Conservation (phyloP, 345 rosid species). For the Corchorus capsularis region DNA sequence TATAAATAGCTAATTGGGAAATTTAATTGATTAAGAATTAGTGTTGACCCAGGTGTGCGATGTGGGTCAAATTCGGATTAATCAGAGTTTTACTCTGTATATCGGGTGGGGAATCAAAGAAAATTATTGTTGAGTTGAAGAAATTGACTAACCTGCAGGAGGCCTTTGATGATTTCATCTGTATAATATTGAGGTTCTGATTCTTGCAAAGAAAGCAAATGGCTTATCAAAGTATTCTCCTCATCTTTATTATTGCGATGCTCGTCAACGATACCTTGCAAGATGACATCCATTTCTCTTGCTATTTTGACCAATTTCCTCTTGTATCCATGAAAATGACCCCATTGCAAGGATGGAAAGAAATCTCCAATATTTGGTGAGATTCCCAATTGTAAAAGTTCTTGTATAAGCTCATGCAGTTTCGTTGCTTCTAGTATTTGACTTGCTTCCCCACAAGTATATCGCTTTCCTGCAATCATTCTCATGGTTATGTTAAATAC, state of each 20-base stretch:
- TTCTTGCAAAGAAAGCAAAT: constrained; percentile 36
- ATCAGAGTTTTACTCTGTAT: too few species aligned
- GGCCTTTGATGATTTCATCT: constrained; percentile 26
- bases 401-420: constrained; percentile 41
- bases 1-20: too few species aligned
- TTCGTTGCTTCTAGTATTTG: constrained; percentile 29
- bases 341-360: constrained; percentile 27
- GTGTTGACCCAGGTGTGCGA: too few species aligned
- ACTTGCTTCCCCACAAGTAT: constrained; percentile 37
- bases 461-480: constrained; percentile 48
- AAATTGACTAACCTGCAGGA: constrained; percentile 13
- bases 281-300: constrained; percentile 23
- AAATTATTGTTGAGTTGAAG: background rate
- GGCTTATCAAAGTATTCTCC: constrained; percentile 35
- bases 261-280: constrained; percentile 39
- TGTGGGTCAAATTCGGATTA: too few species aligned
- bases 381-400: constrained; percentile 21
- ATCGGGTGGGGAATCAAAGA: too few species aligned
- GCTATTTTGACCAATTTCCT: constrained; percentile 25
- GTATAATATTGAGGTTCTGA: constrained; percentile 29
- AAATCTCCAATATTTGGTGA: constrained; percentile 34
- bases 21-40: too few species aligned
- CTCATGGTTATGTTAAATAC: constrained; percentile 39
- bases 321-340: constrained; percentile 4
- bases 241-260: constrained; percentile 17